These are phyloP conservation scores for Hygrophila difformis DNA, from an alignment of 257 asterid genomes.

Conservation along the genomic window DNA sequence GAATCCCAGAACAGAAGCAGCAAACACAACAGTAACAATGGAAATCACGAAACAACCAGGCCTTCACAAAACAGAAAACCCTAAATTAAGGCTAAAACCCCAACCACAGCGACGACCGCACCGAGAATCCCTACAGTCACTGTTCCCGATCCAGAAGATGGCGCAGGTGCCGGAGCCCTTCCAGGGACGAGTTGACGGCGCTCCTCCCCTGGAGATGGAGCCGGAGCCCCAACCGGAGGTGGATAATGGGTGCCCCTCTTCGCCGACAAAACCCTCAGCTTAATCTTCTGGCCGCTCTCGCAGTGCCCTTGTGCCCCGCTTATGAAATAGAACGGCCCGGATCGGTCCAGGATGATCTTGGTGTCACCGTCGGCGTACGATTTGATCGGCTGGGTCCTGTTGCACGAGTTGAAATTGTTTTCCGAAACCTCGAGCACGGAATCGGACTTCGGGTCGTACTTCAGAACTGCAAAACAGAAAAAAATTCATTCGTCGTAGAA, in stretches of 20 bases:
- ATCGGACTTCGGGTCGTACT: conserved; percentile 40
- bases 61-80: too few species aligned
- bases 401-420: conserved; percentile 38
- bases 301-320: conserved; percentile 69
- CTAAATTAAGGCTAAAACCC: too few species aligned
- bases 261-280: conserved; percentile 32
- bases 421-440: conserved; percentile 42
- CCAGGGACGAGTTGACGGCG: conserved; percentile 18
- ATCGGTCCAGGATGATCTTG: conserved; percentile 22
- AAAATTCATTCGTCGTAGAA: too few species aligned
- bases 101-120: too few species aligned
- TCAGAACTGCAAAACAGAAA: conserved; percentile 31
- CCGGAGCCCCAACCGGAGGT: conserved; percentile 30
- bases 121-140: too few species aligned
- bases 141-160: too few species aligned
- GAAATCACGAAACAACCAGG: too few species aligned
- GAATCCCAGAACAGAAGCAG: too few species aligned
- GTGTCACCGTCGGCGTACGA: conserved; percentile 38
- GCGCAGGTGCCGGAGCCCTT: conserved; percentile 37
- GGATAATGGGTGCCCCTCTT: conserved; percentile 4
- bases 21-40: too few species aligned
- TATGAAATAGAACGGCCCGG: conserved; percentile 51
- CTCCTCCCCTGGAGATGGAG: conserved; percentile 16
- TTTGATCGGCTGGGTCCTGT: conserved; percentile 28
- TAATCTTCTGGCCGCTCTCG: conserved; percentile 44